Base-by-base conservation (phyloP, 2,329 filamentous ascomycete species). In the Diaporthe sp. region DNA sequence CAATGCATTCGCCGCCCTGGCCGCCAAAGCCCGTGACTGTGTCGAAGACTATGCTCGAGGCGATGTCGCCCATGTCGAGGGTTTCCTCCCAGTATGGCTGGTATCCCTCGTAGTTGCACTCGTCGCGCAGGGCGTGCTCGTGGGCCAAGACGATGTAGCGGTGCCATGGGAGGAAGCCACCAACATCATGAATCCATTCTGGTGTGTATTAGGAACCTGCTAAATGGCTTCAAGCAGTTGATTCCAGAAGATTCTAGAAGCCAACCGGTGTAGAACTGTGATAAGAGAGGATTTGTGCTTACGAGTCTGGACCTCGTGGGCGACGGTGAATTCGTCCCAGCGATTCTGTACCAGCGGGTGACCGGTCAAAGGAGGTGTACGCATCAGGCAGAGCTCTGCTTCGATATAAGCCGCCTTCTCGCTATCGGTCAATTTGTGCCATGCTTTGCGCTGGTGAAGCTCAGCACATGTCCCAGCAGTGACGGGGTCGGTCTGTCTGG, bases 111-210 rank as follows among this genome's bases (percentile, higher is more conserved):
- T 78, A 80, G 19, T 71, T 75, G 72, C 83, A 84, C 74, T 84
- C 82, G 4, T 79, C 71, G 25, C 79, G 78, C 7, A 84, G 75
- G 5, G 83, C 78, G 46, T 78, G 77, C 61, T 83, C 83, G 65
- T 84, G 83, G 12, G 80, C 77, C n/a, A 78, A 78, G 42, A 83
- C 53, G 58, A 82, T 83, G 74, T 81, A 83, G 22, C 83, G 80
- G 55, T 85, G 83, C 79, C 83, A 85, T 0, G 83, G 81, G 37
- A 84, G 78, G 74, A 85, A 84, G 65, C 80, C 79, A 28, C 81
- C 81, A 12, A 80, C 80, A 25, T 72, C 72, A 72, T 84, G 83
- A 25, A 83, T 80, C 73, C 80, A 81, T 49, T 77, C 75, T 8
- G 80, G 75, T 13, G 8, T 22, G 4, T 34, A 6, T 58, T 34